phyloP scores from a whole-genome alignment of 305 asterid genomes.

The Rubia tinctorum region DNA sequence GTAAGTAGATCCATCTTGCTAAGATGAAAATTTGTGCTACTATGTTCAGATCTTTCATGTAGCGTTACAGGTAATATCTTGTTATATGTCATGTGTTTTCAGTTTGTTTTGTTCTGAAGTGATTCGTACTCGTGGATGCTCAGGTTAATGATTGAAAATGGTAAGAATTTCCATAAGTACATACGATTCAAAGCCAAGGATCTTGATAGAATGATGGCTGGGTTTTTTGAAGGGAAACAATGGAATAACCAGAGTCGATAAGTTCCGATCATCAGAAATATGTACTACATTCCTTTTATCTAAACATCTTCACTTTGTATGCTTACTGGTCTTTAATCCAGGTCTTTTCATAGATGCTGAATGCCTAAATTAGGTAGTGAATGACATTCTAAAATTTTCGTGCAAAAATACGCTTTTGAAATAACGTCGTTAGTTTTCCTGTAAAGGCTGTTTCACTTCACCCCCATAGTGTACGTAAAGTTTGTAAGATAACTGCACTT shows the following conservation, averaged over 20 bases:
- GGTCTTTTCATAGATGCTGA: neutral
- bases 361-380: neutral
- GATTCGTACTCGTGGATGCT: neutral
- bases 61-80: constrained; percentile 68
- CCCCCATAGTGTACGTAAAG: neutral
- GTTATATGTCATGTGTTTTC: neutral
- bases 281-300: neutral
- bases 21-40: too few relatives aligned
- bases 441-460: neutral
- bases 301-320: neutral
- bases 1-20: too few relatives aligned
- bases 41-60: constrained; percentile 64
- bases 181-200: constrained; percentile 71
- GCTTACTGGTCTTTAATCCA: constrained; percentile 1
- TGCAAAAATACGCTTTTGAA: neutral
- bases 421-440: neutral
- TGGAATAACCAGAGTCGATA: constrained; percentile 51
- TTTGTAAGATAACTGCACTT: neutral
- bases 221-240: constrained; percentile 91
- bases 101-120: neutral
- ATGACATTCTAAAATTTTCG: neutral
- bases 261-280: neutral
- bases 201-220: constrained; percentile 92
- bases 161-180: constrained; percentile 86
- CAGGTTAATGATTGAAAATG: constrained; percentile 85